Base-by-base conservation (phyloP, 164 flowering plant species). In the Piper longum region DNA sequence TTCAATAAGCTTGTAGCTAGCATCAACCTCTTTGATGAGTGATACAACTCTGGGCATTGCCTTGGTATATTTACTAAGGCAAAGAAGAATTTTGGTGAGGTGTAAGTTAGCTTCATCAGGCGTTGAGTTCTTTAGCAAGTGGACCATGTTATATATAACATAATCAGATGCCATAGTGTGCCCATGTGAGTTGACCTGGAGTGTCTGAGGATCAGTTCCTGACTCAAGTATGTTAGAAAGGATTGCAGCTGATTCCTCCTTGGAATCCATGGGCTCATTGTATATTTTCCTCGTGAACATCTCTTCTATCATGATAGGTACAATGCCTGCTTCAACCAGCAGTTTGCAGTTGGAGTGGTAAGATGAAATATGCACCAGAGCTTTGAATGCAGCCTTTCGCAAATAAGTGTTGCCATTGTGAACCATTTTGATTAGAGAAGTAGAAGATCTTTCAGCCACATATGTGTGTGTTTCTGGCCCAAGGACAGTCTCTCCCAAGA, bases 151-250 rank as follows among this genome's bases (percentile, higher is more conserved):
- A 70, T 71, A 82, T 12, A 84, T 70, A 6, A 78, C 54, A 62
- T 86, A 86, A 42, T 85, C 86, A 64, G 92, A 88, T 59, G 62
- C 62, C 82, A 86, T 69, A n/a, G 79, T 80, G 70, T 79, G 86
- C 3, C 89, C 89, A 39, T 78, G 84, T 17, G 72, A 48, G 66
- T 72, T 81, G 54, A 82, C 85, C 60, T 70, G 71, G 68, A 82
- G 60, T 36, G 66, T 73, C 64, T 82, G 84, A 40, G 76, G 56
- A 60, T 75, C 79, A 43, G 72, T 54, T 57, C 80, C 91, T 0
- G 90, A 83, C 57, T 86, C 90, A 3, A 86, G 79, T 64, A 86
- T 72, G 65, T 83, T 83, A 16, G 85, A 86, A 12, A 88, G 78
- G 36, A 86, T 79, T 59, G 71, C 73, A 19, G 88, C 79, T 5